Evolutionary conservation across 2,329 filamentous ascomycete genomes (phyloP), one percentile per base, ranked within the genome.

Genomic region (Pestalotiopsis sp.): DNA sequence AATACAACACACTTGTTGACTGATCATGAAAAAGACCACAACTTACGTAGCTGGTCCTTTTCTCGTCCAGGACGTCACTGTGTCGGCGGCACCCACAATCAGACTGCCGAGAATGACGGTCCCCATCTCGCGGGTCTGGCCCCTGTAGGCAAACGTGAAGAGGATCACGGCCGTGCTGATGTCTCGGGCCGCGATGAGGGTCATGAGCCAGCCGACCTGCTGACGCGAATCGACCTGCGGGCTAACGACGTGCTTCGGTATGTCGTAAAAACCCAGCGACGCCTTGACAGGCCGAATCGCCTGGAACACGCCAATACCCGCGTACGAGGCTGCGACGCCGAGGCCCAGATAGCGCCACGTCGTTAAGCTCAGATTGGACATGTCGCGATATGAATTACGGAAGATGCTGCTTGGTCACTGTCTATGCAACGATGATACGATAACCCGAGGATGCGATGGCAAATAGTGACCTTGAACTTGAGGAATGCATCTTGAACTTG

Each of bases 1-100:
- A 39, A 14, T 45, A 9, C 5, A 31, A 31, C 9, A 31, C 5
- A 20, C 25, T 41, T 23, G 38, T 17, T 60, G 17, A 23, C 17
- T 14, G 25, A 17, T 60, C 25, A 5, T 60, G 57, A 25, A 14
- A 4, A 60, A 60, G n/a, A 12, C 49, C 14, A 20, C 14, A 52
- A 66, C 64, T 57, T 49, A 66, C 64, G 64, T 25, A 58, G 64
- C 49, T 17, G 64, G 25, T 17, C 64, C 64, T 56, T n/a, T 56
- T 27, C 45, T 36, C 41, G 27, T 66, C 64, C 64, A 56, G 7
- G 31, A 49, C 13, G 64, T 45, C 4, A 66, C 39, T 2, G 49
- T 38, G 20, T 66, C 64, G 17, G 64, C 64, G 6, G 64, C 64
- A 20, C 64, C 57, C 17, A 66, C 20, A 38, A 66, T 66, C 64